Percentiles rank a stretch among this genome's conserved stretches.
Conservation (phyloP, 2,329 filamentous ascomycete species). For the Helicocarpus griseus region DNA sequence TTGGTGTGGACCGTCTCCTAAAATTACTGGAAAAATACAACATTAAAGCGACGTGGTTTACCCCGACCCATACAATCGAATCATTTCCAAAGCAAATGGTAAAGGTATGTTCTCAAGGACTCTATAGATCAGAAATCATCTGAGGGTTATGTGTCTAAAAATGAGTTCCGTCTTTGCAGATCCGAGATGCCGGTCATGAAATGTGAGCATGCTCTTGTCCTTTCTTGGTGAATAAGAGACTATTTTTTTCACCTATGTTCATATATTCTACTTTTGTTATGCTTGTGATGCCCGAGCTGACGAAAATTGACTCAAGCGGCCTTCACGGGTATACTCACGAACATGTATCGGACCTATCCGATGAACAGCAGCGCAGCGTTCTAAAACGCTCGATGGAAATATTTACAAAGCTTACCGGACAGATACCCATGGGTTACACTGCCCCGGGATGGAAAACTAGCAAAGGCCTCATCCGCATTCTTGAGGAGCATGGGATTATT, state of each 20-base stretch:
- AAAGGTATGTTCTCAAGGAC: neutral
- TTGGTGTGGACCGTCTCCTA: neutral
- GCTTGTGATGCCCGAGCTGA: neutral
- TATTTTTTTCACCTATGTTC: too few species aligned
- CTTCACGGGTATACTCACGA: neutral
- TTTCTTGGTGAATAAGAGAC: too few species aligned
- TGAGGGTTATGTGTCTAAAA: neutral
- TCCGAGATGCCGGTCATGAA: slow-evolving; percentile 1
- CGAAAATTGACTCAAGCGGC: neutral
- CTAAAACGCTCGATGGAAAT: neutral
- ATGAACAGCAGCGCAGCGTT: neutral
- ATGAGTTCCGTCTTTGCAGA: neutral
- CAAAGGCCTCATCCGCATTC: neutral
- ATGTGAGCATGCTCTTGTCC: too few species aligned
- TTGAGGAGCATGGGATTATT: neutral
- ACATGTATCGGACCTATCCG: neutral
- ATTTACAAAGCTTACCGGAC: neutral
- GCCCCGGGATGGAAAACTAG: neutral
- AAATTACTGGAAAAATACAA: neutral
- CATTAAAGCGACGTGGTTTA: neutral
- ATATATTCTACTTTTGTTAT: neutral
- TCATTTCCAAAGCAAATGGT: neutral
- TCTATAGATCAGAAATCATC: neutral
- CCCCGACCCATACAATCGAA: neutral
- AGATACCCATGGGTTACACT: neutral